Evolutionary conservation across 306 rosid genomes (phyloP).

Genomic region (Gleditsia sinensis): DNA sequence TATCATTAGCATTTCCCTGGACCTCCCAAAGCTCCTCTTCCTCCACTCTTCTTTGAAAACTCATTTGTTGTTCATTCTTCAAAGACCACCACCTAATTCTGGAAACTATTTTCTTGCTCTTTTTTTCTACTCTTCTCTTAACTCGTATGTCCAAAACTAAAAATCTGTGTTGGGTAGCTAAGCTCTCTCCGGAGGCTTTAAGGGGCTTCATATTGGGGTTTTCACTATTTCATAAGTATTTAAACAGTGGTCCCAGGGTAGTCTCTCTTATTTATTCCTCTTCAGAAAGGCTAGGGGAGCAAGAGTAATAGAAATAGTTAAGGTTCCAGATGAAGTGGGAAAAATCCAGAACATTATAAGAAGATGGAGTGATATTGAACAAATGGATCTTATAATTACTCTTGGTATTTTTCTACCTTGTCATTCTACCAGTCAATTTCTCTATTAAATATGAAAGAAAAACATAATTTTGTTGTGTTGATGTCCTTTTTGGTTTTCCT

Average conservation of each 20-base stretch:
- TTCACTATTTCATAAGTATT: slow-evolving; percentile 25
- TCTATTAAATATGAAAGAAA: neutral
- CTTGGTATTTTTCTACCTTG: slow-evolving; percentile 61
- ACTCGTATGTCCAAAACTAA: too few species aligned
- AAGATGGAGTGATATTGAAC: slow-evolving; percentile 80
- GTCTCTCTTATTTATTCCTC: slow-evolving; percentile 81
- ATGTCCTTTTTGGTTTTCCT: slow-evolving; percentile 25
- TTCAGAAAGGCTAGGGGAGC: slow-evolving; percentile 86
- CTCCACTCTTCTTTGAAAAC: too few species aligned
- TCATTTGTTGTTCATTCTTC: too few species aligned
- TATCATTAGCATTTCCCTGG: too few species aligned
- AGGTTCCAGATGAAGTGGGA: slow-evolving; percentile 72
- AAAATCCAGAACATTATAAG: slow-evolving; percentile 68
- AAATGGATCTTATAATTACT: slow-evolving; percentile 85
- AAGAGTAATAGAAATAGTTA: slow-evolving; percentile 65
- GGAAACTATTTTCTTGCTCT: too few species aligned
- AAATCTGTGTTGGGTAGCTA: too few species aligned
- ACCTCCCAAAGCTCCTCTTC: too few species aligned
- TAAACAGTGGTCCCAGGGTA: slow-evolving; percentile 87
- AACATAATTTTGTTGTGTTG: slow-evolving; percentile 13
- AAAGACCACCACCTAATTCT: too few species aligned
- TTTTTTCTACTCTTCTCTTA: too few species aligned
- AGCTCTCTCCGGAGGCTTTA: neutral
- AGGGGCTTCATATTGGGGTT: neutral
- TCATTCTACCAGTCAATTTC: slow-evolving; percentile 3